Evolutionary conservation across 2,329 filamentous ascomycete genomes (phyloP).

Genomic region (Penicillium griseofulvum): DNA sequence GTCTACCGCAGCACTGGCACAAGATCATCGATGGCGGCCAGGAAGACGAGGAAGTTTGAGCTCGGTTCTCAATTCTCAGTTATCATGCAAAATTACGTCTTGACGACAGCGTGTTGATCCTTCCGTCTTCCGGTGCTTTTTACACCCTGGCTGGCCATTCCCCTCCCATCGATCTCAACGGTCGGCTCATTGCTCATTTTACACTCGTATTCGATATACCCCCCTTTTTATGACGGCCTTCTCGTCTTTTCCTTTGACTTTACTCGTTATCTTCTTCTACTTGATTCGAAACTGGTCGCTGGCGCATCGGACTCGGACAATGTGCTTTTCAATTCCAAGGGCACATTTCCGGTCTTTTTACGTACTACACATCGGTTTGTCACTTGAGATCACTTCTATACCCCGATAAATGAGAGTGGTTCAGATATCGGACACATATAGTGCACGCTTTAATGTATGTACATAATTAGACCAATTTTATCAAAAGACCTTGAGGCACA

Average conservation of each 20-base stretch:
- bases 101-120: slow-evolving; percentile 37
- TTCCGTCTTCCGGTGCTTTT: slow-evolving; percentile 16
- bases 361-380: slow-evolving; percentile 16
- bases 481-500: slow-evolving; percentile 13
- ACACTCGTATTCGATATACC: slow-evolving; percentile 32
- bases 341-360: slow-evolving; percentile 21
- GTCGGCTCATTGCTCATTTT: slow-evolving; percentile 12
- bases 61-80: slow-evolving; percentile 12
- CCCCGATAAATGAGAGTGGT: slow-evolving; percentile 4
- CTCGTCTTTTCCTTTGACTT: slow-evolving; percentile 18
- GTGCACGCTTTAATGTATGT: slow-evolving; percentile 32
- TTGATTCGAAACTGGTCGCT: slow-evolving; percentile 18
- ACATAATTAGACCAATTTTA: slow-evolving; percentile 29
- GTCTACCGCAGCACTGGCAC: slow-evolving; percentile 90
- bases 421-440: slow-evolving; percentile 19
- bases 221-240: slow-evolving; percentile 27
- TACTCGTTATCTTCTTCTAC: slow-evolving; percentile 7
- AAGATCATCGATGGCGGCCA: slow-evolving; percentile 90
- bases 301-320: slow-evolving; percentile 19
- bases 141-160: slow-evolving; percentile 14
- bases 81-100: slow-evolving; percentile 36
- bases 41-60: slow-evolving; percentile 28
- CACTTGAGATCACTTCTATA: slow-evolving; percentile 3
- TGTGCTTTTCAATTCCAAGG: slow-evolving; percentile 9
- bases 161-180: not conserved